Evolutionary conservation across 352 stramenopile genomes (phyloP), one percentile per base, ranked within the genome.

Genomic region (Blastocystis sp.): DNA sequence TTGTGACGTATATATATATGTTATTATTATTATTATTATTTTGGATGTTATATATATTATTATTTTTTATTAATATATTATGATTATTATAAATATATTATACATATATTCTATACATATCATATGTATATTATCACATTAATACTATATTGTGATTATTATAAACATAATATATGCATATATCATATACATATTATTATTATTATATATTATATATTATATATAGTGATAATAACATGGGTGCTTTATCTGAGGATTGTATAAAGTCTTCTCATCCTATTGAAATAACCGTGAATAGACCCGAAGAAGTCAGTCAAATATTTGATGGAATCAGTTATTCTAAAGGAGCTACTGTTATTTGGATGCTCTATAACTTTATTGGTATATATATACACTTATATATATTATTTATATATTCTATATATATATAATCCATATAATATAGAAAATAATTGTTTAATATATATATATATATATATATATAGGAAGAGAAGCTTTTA

Each of bases 241-340:
- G 76, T 19, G 86, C 86, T 18, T 76, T 95, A 25, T 75, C 80
- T 18, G 78, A 94, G 43, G 88, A 97, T 71, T 74, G 82, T 47
- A 64, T 93, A 23, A 78, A 76, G 25, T 83, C n/a, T 72, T 82
- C 77, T 18, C 84, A 94, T 72, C 82, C 84, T 31, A 93, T 94
- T 52, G 81, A 94, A 69, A 86, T 95, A 5, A 76, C 83, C 75
- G 6, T 67, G 9, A 71, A 83, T 62, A 74, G 82, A 48, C 75
- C 76, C 13, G 79, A 93, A 56, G 87, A 95, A 66, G 84, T 93
- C 2, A 84, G 95, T 56, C 77, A 95, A 70, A 91, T 95, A 46
- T 97, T 97, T 65, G 88, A 97, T 72, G 84, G 77, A 0, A 95
- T 97, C 73, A 86, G 73, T 64, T 94, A 94, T 68, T 73, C 81